Base-by-base conservation (phyloP, 2,329 filamentous ascomycete genomes). In the Monilinia aucupariae region DNA sequence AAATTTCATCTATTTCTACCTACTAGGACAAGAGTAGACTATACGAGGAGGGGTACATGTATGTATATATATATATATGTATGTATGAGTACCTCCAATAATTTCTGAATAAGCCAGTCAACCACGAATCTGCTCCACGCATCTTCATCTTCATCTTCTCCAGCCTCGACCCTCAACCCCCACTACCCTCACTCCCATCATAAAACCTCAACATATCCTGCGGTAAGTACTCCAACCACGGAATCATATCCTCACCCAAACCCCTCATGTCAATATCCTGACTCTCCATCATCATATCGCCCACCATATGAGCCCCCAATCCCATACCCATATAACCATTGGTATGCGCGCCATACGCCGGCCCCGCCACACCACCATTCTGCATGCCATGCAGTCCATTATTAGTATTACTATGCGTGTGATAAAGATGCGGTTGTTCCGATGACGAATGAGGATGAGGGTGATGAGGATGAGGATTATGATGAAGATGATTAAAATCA, bases 191-290 rank as follows among this genome's bases (percentile, higher is more conserved):
- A 1, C 37, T 48, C 32, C 59, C 65, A 56, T 80, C 80, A 68
- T 82, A 85, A 60, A 85, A 80, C 39, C 79, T 81, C 47, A 89
- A 70, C 64, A 89, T 81, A 70, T 90, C 86, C 30, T 81, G 82
- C 0, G 88, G 87, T 8, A 91, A 76, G 64, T 89, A 90, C 69
- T 91, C 89, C 13, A 92, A 77, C 87, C 89, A 92, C 0, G 86
- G 85, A 79, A 89, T 84, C 75, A 90, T 83, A 50, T 90, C 87
- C 20, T 85, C 82, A 1, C 85, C 86, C 22, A 92, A 76, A 5
- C 83, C 78, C 30, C 82, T 84, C 79, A 92, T 88, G 67, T 92
- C 88, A 41, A 93, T 85, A 67, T 92, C 88, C 66, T 90, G 88
- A 64, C 85, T 88, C 72, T 91, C 85, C 67, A 92, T 90, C 65